Conservation (phyloP, 345 rosid species). For the Trapa bicornis region DNA sequence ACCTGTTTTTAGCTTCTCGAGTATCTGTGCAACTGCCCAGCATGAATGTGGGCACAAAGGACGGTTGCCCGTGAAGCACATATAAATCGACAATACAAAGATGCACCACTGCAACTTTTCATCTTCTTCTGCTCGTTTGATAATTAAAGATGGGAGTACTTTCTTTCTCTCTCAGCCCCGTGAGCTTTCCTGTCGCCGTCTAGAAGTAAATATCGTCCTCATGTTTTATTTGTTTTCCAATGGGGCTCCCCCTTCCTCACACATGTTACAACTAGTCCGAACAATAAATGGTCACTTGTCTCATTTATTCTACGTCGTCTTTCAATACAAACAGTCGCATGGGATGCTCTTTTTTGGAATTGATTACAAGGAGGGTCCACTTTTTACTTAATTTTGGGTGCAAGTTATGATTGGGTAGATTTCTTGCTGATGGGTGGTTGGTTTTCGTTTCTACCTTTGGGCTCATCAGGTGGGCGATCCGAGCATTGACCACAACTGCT, state of each 20-base stretch:
- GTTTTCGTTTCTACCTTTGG: background rate
- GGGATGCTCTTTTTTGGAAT: no score
- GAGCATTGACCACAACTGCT: slow-evolving; percentile 61
- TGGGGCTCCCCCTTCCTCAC: background rate
- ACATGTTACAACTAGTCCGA: background rate
- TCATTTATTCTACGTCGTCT: background rate
- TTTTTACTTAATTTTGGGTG: background rate
- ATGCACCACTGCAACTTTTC: background rate
- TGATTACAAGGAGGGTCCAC: background rate
- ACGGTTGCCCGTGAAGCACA: background rate
- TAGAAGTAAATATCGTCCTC: background rate
- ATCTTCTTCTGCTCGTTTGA: background rate
- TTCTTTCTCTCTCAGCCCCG: background rate
- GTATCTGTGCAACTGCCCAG: background rate
- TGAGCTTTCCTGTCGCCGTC: background rate
- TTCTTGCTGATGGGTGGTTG: background rate
- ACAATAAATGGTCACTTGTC: background rate
- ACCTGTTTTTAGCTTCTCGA: background rate
- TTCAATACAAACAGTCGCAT: background rate
- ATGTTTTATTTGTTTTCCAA: background rate
- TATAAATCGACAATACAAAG: slow-evolving; percentile 1
- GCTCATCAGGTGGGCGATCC: slow-evolving; percentile 94
- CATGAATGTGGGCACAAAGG: background rate
- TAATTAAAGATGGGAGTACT: background rate
- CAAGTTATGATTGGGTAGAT: background rate